These are phyloP conservation scores for Fusarium sp. DNA, from an alignment of 2,329 filamentous ascomycete species.

Conservation along the genomic window DNA sequence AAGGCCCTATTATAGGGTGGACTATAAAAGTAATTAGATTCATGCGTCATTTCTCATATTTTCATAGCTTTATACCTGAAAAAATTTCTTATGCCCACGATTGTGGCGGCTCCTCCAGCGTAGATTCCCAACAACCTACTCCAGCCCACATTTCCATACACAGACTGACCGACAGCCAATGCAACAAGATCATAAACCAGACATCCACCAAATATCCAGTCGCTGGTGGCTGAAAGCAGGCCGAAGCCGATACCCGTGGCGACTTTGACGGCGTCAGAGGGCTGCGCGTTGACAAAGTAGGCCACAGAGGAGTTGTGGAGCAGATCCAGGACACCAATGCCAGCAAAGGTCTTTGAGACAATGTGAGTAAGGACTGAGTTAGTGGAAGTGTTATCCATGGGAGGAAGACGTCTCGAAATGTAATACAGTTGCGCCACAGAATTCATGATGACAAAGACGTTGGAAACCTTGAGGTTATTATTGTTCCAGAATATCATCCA, in stretches of 20 bases:
- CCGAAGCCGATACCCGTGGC: slow-evolving; percentile 1
- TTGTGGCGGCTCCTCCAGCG: neutral
- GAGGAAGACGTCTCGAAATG: neutral
- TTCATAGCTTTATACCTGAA: neutral
- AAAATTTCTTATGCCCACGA: neutral
- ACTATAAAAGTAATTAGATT: neutral
- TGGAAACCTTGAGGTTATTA: slow-evolving; percentile 1
- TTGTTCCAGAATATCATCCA: slow-evolving; percentile 8
- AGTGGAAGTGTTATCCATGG: slow-evolving; percentile 1
- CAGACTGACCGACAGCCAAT: neutral
- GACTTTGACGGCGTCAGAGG: neutral
- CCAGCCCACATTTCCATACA: neutral
- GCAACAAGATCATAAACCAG: slow-evolving; percentile 3
- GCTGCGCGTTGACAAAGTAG: neutral
- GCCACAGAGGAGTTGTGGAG: slow-evolving; percentile 9
- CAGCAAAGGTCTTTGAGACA: slow-evolving; percentile 15
- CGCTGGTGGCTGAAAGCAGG: neutral
- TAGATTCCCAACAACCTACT: neutral
- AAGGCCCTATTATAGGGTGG: neutral
- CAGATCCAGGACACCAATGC: slow-evolving; percentile 9
- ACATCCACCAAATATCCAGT: slow-evolving; percentile 3
- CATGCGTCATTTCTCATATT: neutral
- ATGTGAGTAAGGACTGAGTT: slow-evolving; percentile 10
- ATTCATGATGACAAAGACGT: slow-evolving; percentile 6
- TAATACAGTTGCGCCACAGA: slow-evolving; percentile 1